Evolutionary conservation across 2,329 filamentous ascomycete species (phyloP), one percentile per base, ranked within the genome.

Genomic region (Cadophora malorum): DNA sequence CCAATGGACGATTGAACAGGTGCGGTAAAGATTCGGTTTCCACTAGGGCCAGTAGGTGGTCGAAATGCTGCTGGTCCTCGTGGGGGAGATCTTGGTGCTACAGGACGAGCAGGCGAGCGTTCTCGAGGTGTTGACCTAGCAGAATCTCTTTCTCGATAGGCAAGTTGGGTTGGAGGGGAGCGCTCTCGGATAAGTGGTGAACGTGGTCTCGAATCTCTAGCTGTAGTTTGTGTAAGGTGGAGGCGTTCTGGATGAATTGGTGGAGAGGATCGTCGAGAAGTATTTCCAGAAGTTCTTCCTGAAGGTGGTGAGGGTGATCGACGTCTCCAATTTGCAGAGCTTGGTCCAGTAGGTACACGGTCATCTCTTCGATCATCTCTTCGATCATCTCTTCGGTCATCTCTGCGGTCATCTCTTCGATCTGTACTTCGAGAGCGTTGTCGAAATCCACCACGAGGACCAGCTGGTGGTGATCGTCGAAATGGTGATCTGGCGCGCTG

Each of bases 261-360:
- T 19, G 88, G 88, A 6, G 88, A 90, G 9, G 88, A 89, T 60
- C 86, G 83, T 66, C 87, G 84, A 25, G 88, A 90, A 35, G 85
- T 88, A 23, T 84, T 87, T 23, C 79, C 83, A 9, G 88, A 90
- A 49, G 83, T 84, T 66, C 83, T 79, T 25, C 82, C 84, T 25
- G 85, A 86, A 38, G 82, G 82, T 49, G 86, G 83, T 35, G 86
- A 88, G 31, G 83, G 84, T 63, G 86, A 88, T 47, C 83, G 71
- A 19, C 84, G 83, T 72, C 83, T 82, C 83, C 82, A 84, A 59
- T 80, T 83, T 66, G 84, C 81, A 23, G 84, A 81, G 49, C 79
- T 77, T 71, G 72, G 74, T 64, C 82, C 79, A 50, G 79, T 76
- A 10, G 69, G 68, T 64, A 80, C 77, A 41, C 83, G 82, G 68